Base-by-base conservation (phyloP, 192 early-diverging fungal genomes). In the Coemansia sp. region DNA sequence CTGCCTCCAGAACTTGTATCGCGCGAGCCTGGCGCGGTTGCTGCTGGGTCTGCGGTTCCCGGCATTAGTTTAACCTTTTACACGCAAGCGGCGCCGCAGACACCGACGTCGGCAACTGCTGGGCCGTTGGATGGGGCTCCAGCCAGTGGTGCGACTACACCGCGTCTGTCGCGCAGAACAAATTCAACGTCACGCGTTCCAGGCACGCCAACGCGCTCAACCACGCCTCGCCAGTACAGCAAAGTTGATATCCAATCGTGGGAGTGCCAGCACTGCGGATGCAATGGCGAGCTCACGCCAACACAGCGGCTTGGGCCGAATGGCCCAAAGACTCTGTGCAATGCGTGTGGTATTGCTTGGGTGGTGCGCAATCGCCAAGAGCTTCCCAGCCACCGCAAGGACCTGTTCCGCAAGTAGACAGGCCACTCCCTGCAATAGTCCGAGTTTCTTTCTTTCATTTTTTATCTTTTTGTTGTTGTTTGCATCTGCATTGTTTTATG, bases 281-380 rank as follows among this genome's bases (percentile, higher is more conserved):
- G 75, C 56, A 68, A 74, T 40, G 74, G 75, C 49, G 65, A 65
- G 18, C 66, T 80, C 18, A 83, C 80, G 39, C 80, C 80, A 7
- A 83, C 77, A 61, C 80, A 75, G 82, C 77, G 87, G 32, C 81
- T 81, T 42, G 87, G 87, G 0, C 87, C 87, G 13, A 84, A 85
- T 46, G 87, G 87, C 9, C 82, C 87, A 42, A 88, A 88, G 67
- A 86, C 86, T 10, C 69, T 88, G 46, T 88, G 87, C 65, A 88
- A 88, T 73, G 87, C 87, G 41, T 88, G 87, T 62, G 87, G 87
- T 9, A 74, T 88, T 21, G 85, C 85, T 4, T 88, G 85, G 74
- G 78, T 84, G 68, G 83, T 84, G 19, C 74, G 78, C 47, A 72
- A 78, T 48, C 76, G 76, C 32, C 72, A 78, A 21, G 80, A 74